Evolutionary conservation across 1,284 basidiomycete genomes (phyloP).

Genomic region (Takashimella tepidaria): DNA sequence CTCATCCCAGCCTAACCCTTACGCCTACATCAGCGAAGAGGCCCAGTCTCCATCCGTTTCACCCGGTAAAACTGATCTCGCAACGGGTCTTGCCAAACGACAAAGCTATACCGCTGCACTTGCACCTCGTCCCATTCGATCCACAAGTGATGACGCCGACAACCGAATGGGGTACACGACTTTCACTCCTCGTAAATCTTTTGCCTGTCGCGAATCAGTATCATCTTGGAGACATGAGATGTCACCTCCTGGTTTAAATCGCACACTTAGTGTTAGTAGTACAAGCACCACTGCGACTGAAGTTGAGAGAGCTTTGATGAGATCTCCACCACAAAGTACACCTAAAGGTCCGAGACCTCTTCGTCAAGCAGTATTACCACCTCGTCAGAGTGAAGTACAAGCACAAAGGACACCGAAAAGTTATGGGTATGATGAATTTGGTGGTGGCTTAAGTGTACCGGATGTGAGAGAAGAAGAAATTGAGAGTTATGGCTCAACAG

Average conservation of each 20-base stretch:
- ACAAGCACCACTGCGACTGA: constrained; percentile 25
- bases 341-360: background rate
- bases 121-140: constrained; percentile 18
- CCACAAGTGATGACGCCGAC: constrained; percentile 11
- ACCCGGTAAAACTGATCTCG: background rate
- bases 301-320: constrained; percentile 22
- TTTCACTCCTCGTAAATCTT: background rate
- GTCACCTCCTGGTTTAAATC: background rate
- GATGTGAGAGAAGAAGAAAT: constrained; percentile 1
- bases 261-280: constrained; percentile 10
- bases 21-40: background rate
- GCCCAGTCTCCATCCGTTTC: background rate
- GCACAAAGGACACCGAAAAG: constrained; percentile 1
- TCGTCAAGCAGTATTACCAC: constrained; percentile 9
- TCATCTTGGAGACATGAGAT: background rate
- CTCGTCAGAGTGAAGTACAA: constrained; percentile 2
- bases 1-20: background rate
- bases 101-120: constrained; percentile 33
- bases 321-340: background rate
- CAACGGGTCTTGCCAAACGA: constrained; percentile 8
- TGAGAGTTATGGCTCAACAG: background rate
- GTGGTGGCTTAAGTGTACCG: background rate
- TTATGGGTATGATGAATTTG: constrained; percentile 1
- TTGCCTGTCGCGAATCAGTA: background rate
- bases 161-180: background rate